phyloP scores from a whole-genome alignment of 257 asterid genomes.

The Fraxinus americana region DNA sequence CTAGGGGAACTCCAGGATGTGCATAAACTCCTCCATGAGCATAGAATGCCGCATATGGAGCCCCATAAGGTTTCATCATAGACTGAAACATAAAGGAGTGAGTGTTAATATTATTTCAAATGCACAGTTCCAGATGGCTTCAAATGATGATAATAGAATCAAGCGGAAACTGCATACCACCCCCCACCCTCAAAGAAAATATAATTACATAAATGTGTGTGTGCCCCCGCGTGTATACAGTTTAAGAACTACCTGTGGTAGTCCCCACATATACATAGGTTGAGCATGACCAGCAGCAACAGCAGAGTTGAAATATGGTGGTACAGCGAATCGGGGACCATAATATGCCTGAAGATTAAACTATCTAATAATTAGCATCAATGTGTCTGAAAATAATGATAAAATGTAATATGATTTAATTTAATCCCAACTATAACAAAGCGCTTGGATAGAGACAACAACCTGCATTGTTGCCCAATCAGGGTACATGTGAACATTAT shows the following conservation, averaged over 20 bases:
- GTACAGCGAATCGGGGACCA: slow-evolving; percentile 92
- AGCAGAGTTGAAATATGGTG: slow-evolving; percentile 79
- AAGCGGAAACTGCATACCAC: not conserved
- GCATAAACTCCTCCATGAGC: slow-evolving; percentile 85
- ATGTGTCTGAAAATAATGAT: not conserved
- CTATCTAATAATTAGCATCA: slow-evolving; percentile 3
- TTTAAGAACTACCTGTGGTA: slow-evolving; percentile 62
- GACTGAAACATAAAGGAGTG: slow-evolving; percentile 46
- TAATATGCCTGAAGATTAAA: slow-evolving; percentile 71
- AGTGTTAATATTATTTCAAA: slow-evolving; percentile 8
- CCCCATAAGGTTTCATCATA: slow-evolving; percentile 86
- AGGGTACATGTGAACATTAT: slow-evolving; percentile 68
- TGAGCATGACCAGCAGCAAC: slow-evolving; percentile 82
- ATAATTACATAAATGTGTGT: too few relatives aligned
- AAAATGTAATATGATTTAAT: not conserved
- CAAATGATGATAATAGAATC: not conserved
- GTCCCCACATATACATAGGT: slow-evolving; percentile 93
- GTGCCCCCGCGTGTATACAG: not conserved
- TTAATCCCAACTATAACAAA: not conserved
- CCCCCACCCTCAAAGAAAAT: not conserved
- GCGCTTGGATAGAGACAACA: not conserved
- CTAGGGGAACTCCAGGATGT: slow-evolving; percentile 84
- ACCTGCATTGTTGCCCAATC: slow-evolving; percentile 99
- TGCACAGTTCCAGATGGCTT: not conserved
- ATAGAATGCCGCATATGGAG: slow-evolving; percentile 84